Evolutionary conservation across 202 grass and related monocot genomes (phyloP), one percentile per base, ranked within the genome.

Genomic region (Cymbopogon flexuosus): DNA sequence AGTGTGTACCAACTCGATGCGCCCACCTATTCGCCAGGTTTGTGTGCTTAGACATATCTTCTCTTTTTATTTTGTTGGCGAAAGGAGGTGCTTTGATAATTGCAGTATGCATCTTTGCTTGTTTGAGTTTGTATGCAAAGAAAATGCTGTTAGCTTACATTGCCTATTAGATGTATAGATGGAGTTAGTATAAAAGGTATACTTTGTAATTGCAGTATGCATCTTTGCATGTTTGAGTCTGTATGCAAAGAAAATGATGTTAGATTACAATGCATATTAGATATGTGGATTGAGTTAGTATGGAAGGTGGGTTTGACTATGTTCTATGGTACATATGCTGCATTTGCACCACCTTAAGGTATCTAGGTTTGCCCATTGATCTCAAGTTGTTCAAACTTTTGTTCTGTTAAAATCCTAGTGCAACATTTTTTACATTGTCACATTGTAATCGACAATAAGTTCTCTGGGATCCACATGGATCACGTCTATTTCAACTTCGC

Each of bases 1-100:
- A 61, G 90, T 92, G 12, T 92, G 90, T 72, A 89, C 90, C 56
- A 89, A 92, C 64, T 92, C 90, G n/a, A 92, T 92, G 90, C 83
- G 78, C 15, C 90, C 90, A 46, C 90, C 86, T 52, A 92, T 92
- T 75, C 86, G 86, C 41, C 90, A 92, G 90, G 90, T 92, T 24
- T 75, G 67, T 72, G 10, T 39, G 6, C 4, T 76, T 23, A 35
- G 70, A 8, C 69, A 45, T 76, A 29, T 57, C 36, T 64, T 37
- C 18, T 40, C 45, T 51, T 85, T 83, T 39, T 57, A 40, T 29
- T 46, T 39, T 10, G n/a, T 60, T 77, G 65, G 47, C 9, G 19
- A 47, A 30, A 27, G 51, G 60, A 60, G 72, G 66, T 78, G 8
- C 7, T 56, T 88, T 76, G 34, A 13, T 73, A 14, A 39, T 88